A percentile compares a stretch with the other conserved stretches of the same genome.
phyloP scores from a whole-genome alignment of 225 moss, liverwort and hornwort genomes.

The Polytrichum commune region DNA sequence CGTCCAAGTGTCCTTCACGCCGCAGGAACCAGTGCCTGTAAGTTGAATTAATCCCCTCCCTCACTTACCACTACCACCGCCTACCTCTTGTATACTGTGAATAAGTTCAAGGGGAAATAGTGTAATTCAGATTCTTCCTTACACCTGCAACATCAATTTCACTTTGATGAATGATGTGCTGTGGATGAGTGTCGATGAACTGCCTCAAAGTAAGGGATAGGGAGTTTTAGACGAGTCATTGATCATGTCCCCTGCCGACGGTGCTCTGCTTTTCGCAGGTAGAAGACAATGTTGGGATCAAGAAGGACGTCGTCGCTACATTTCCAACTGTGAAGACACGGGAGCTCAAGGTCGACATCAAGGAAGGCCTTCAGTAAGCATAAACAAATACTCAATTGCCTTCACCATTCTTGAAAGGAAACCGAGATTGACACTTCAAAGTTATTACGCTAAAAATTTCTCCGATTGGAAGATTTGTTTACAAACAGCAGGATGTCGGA shows the following conservation, averaged over 20 bases:
- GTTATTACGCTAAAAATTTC: not conserved
- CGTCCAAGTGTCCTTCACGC: slow-evolving; percentile 48
- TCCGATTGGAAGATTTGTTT: not conserved
- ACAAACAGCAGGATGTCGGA: not conserved
- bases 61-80: not conserved
- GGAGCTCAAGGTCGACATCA: slow-evolving; percentile 40
- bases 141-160: not conserved
- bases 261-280: slow-evolving; percentile 15
- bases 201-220: too few species aligned
- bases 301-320: slow-evolving; percentile 38
- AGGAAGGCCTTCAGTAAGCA: slow-evolving; percentile 55
- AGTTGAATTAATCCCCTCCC: slow-evolving; percentile 2
- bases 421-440: not conserved
- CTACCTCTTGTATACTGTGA: not conserved
- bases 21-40: slow-evolving; percentile 22
- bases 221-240: not conserved
- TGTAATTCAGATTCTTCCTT: not conserved
- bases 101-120: not conserved
- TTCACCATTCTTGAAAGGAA: not conserved
- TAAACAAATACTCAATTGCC: not conserved
- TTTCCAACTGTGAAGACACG: slow-evolving; percentile 43
- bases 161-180: not conserved
- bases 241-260: not conserved
- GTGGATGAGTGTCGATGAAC: not conserved
- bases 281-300: slow-evolving; percentile 34